A percentile compares a stretch with the other conserved stretches of the same genome.
Conservation (phyloP, 352 stramenopile species). For the Globisporangium echinulatum region DNA sequence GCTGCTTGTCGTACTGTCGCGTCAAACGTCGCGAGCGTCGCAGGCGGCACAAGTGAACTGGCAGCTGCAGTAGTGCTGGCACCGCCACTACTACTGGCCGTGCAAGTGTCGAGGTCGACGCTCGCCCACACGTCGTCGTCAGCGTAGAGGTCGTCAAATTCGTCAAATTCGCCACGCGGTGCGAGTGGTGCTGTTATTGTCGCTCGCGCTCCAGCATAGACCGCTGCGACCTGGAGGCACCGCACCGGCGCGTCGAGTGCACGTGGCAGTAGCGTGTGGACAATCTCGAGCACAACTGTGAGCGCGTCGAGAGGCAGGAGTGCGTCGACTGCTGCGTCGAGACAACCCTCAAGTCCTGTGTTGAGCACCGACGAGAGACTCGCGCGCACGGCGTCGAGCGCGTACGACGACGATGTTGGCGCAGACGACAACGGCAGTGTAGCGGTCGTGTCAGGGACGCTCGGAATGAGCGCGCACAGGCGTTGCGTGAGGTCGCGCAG, state of each 20-base stretch:
- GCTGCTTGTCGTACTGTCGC: constrained; percentile 21
- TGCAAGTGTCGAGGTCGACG: constrained; percentile 33
- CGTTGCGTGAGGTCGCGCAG: constrained; percentile 37
- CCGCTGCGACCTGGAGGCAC: constrained; percentile 12
- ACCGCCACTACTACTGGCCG: background rate
- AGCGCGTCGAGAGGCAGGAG: constrained; percentile 26
- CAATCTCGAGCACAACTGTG: constrained; percentile 45
- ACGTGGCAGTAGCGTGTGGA: constrained; percentile 37
- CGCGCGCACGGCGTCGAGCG: constrained; percentile 24
- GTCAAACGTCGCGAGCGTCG: constrained; percentile 22
- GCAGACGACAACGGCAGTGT: background rate
- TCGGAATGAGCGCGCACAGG: constrained; percentile 19
- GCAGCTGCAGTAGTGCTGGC: background rate
- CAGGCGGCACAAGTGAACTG: no score
- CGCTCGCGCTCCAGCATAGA: no score
- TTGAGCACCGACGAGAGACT: constrained; percentile 37
- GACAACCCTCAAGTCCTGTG: constrained; percentile 33
- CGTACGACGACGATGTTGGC: constrained; percentile 5
- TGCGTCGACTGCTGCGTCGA: constrained; percentile 32
- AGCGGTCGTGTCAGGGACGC: background rate
- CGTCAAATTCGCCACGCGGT: constrained; percentile 20
- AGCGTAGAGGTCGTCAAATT: constrained; percentile 44
- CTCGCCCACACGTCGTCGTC: constrained; percentile 35
- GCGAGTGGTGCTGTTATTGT: background rate
- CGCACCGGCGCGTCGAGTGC: constrained; percentile 20